Base-by-base conservation (phyloP, 768 basidiomycete genomes). In the Peribolospora baueri region DNA sequence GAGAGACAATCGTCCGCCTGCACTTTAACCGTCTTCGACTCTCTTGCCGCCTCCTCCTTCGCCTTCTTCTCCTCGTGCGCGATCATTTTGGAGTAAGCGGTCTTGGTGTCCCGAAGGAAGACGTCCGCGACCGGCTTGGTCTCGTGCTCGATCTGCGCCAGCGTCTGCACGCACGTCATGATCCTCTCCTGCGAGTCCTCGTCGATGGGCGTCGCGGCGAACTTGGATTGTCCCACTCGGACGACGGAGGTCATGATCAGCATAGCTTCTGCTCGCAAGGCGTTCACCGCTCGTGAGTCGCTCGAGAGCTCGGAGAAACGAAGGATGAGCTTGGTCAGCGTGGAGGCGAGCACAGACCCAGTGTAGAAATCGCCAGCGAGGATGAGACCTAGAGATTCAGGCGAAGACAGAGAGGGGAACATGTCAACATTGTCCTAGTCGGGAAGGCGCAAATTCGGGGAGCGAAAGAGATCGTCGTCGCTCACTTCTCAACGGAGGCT, bases 281-380 rank as follows among this genome's bases (percentile, higher is more conserved):
- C 69, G 62, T 98, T 91, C 61, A 79, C 75, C 7, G 69, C 64
- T 39, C 73, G 70, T 48, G 70, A 66, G 58, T 81, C 77, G 49
- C 54, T 55, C 5, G 58, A 56, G 52, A 79, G 61, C 54, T 76
- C 72, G 5, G 72, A 66, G 60, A 71, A 84, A 13, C 91, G 75
- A 45, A 98, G 73, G 7, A 91, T 79, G 39, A 97, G 74, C 68
- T 98, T 98, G 53, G 87, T 84, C 57, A 98, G 69, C 3, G 88
- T 79, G 42, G 81, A 75, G 7, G 88, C 80, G n/a, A 98, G 74
- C 6, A 90, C 85, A 11, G 85, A 72, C 11, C 84, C 87, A 3
- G 93, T 97, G 71, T 87, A 98, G 71, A 91, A 98, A 69, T 98
- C 93, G 14, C 93, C 93, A 13, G 83, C 84, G 46, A 97, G 75